A percentile compares a stretch with the other conserved stretches of the same genome.
Conservation (phyloP, 2,329 filamentous ascomycete species). For the Cephalotrichum gorgonifer region DNA sequence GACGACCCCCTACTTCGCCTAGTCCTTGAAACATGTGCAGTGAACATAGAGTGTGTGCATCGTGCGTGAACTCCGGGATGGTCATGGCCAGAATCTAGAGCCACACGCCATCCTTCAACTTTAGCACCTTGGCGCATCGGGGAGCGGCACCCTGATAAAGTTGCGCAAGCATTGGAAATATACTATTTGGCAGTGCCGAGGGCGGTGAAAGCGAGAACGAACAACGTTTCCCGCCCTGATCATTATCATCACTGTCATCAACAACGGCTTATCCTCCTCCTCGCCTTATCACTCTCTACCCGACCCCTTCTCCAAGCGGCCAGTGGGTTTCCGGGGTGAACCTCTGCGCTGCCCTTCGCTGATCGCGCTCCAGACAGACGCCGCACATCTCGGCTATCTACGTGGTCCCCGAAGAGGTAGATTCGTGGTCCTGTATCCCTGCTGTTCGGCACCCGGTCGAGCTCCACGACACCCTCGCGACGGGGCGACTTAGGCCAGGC, state of each 20-base stretch:
- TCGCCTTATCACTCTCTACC: too few species aligned
- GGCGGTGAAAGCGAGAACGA: not conserved
- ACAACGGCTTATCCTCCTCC: not conserved
- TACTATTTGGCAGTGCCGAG: not conserved
- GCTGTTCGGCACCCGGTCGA: not conserved
- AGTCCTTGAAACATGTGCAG: not conserved
- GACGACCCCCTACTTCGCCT: too few species aligned
- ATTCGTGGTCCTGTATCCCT: not conserved
- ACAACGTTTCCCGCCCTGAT: not conserved
- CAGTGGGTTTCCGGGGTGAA: too few species aligned
- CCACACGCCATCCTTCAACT: too few species aligned
- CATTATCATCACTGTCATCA: slow-evolving; percentile 5
- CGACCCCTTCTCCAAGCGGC: too few species aligned
- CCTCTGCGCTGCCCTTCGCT: too few species aligned
- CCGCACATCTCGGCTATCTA: not conserved
- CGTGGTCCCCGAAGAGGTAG: not conserved
- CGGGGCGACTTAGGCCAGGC: slow-evolving; percentile 33
- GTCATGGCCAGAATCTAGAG: too few species aligned
- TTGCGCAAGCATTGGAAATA: not conserved
- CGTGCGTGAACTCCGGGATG: too few species aligned
- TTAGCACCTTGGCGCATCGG: too few species aligned
- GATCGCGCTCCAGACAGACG: not conserved
- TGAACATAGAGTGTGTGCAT: too few species aligned
- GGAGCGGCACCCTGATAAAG: too few species aligned
- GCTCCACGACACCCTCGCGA: not conserved